Base-by-base conservation (phyloP, 305 asterid genomes). In the Fraxinus latifolia region DNA sequence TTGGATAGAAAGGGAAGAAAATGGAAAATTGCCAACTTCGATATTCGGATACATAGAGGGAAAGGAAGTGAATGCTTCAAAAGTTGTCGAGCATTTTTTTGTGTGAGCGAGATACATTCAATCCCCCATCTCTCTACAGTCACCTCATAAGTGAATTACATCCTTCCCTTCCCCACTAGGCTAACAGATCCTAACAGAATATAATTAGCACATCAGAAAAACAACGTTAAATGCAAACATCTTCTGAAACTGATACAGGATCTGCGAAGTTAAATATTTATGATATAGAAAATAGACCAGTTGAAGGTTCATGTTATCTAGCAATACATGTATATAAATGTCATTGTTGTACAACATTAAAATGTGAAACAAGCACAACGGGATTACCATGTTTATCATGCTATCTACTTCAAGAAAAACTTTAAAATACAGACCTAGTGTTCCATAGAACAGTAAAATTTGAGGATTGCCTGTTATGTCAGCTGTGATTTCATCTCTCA, bases 301-400 rank as follows among this genome's bases (percentile, higher is more conserved):
- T 15, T 21, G 15, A 70, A 77, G 80, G 79, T 44, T 31, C 78
- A 15, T 1, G 21, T 53, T 34, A 19, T 74, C 31, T 74, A 33
- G 6, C 31, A 34, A 74, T 73, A 60, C 70, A 85, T 79, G 42
- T 37, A 37, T 12, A 53, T 50, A 3, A 67, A 53, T 29, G 6
- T 80, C 62, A 55, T n/a, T 36, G 72, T 14, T 72, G 19, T 1
- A 34, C 42, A 32, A 65, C 7, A 80, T 36, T 47, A 80, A 67
- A 21, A 74, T 44, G 80, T 25, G 85, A 76, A 75, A 21, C 78
- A 19, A 68, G 80, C 77, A 77, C 29, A 23, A 74, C 79, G 75
- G 7, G 29, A 21, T 2, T 73, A 77, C 62, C 25, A 74, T 67
- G 76, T 65, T 42, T 29, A 25, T 3, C 17, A 7, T 74, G 68